phyloP scores from a whole-genome alignment of 2,329 filamentous ascomycete genomes.

The Madurella fahalii region DNA sequence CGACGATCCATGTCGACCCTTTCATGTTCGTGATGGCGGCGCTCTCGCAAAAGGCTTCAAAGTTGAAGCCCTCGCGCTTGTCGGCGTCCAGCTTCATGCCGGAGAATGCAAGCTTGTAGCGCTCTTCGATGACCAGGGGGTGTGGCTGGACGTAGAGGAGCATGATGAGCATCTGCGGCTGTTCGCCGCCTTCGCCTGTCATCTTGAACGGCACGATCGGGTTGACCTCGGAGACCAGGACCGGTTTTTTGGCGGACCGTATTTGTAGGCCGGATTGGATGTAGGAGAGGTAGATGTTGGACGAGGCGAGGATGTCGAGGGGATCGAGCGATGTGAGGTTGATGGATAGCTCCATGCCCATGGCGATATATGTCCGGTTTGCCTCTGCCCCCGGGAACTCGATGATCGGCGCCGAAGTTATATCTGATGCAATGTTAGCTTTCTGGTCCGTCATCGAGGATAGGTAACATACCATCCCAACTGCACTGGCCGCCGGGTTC shows the following conservation, averaged over 20 bases:
- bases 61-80: conserved; percentile 14
- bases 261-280: conserved; percentile 13
- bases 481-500: conserved; percentile 10
- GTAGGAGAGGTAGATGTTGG: conserved; percentile 15
- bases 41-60: conserved; percentile 15
- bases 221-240: conserved; percentile 17
- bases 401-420: conserved; percentile 16
- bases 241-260: conserved; percentile 1
- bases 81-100: conserved; percentile 10
- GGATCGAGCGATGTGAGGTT: conserved; percentile 17
- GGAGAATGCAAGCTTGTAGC: conserved; percentile 8
- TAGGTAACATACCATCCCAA: conserved; percentile 15
- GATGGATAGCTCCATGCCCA: conserved; percentile 14
- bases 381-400: conserved; percentile 10
- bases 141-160: conserved; percentile 21
- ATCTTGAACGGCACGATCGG: conserved; percentile 20
- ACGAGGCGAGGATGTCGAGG: conserved; percentile 9
- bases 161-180: conserved; percentile 15
- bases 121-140: conserved; percentile 14
- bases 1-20: conserved; percentile 12
- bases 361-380: conserved; percentile 21
- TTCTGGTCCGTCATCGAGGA: neutral
- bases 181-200: neutral
- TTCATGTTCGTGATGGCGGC: conserved; percentile 10
- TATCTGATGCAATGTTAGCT: conserved; percentile 11